Evolutionary conservation across 208 protist genomes (phyloP).

Genomic region (Acanthamoeba lugdunensis): DNA sequence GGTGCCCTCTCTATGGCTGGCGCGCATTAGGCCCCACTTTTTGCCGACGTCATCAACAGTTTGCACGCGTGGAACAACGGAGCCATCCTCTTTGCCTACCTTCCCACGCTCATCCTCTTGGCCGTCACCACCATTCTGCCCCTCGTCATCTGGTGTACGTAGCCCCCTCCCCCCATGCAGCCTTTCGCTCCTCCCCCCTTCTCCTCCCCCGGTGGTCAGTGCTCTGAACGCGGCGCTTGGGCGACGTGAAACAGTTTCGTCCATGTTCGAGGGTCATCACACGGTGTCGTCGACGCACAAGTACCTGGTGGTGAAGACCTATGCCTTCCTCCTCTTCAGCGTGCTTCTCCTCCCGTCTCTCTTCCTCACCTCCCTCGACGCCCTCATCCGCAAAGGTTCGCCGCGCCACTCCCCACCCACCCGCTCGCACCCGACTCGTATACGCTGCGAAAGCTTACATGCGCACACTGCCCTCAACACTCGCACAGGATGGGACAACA

Average conservation of each 20-base stretch:
- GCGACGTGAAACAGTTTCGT: slow-evolving; percentile 35
- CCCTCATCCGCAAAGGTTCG: slow-evolving; percentile 24
- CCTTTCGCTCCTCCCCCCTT: not conserved
- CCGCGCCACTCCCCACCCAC: not conserved
- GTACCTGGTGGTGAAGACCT: slow-evolving; percentile 72
- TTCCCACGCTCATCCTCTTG: slow-evolving; percentile 67
- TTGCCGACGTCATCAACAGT: not conserved
- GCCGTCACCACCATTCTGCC: slow-evolving; percentile 65
- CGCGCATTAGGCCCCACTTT: slow-evolving; percentile 23
- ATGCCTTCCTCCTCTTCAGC: slow-evolving; percentile 68
- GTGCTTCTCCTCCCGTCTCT: slow-evolving; percentile 58
- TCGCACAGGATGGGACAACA: slow-evolving; percentile 30
- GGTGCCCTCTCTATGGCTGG: not conserved
- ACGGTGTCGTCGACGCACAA: slow-evolving; percentile 60
- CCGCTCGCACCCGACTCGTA: not conserved
- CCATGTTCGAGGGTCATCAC: slow-evolving; percentile 69
- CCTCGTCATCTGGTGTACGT: slow-evolving; percentile 70
- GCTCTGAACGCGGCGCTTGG: not conserved
- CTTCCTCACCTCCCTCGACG: slow-evolving; percentile 65
- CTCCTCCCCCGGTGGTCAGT: no score
- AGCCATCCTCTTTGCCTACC: slow-evolving; percentile 64
- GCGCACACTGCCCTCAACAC: not conserved
- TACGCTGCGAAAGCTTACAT: not conserved
- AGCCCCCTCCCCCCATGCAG: not conserved
- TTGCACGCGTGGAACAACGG: slow-evolving; percentile 63